Percentiles rank a stretch among this genome's conserved stretches.
Conservation (phyloP, 2,329 filamentous ascomycete genomes). For the Colletotrichum eleusines region DNA sequence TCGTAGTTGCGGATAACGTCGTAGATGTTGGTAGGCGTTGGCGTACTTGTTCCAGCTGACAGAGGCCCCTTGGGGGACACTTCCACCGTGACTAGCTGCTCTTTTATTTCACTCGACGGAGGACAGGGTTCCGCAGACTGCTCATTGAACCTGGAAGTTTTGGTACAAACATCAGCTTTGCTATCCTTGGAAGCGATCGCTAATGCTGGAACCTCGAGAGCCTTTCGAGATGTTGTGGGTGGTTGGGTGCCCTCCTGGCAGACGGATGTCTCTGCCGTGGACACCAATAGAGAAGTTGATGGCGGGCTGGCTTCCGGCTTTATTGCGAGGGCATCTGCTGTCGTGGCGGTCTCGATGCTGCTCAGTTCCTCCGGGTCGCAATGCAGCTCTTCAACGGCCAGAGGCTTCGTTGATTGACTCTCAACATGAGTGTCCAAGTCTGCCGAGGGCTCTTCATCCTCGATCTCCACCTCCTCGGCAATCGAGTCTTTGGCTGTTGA, state of each 20-base stretch:
- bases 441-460: neutral
- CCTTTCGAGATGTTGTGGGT: neutral
- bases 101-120: constrained; percentile 11
- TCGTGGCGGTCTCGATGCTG: neutral
- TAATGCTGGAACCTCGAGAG: neutral
- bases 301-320: neutral
- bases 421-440: no score
- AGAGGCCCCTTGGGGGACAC: constrained; percentile 3
- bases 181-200: neutral
- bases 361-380: neutral
- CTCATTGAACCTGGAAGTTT: neutral
- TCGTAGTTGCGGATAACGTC: constrained; percentile 41
- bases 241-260: neutral
- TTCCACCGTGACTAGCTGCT: constrained; percentile 28
- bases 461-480: neutral
- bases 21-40: constrained; percentile 38
- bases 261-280: neutral
- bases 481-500: neutral
- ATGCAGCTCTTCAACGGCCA: neutral
- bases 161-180: neutral
- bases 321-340: neutral
- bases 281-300: neutral
- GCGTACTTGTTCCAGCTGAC: constrained; percentile 22
- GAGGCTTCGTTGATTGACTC: neutral
- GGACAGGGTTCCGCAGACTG: neutral